Percentiles rank a stretch among this genome's conserved stretches.
phyloP scores from a whole-genome alignment of 1,284 basidiomycete genomes.

The Apiotrichum porosum region DNA sequence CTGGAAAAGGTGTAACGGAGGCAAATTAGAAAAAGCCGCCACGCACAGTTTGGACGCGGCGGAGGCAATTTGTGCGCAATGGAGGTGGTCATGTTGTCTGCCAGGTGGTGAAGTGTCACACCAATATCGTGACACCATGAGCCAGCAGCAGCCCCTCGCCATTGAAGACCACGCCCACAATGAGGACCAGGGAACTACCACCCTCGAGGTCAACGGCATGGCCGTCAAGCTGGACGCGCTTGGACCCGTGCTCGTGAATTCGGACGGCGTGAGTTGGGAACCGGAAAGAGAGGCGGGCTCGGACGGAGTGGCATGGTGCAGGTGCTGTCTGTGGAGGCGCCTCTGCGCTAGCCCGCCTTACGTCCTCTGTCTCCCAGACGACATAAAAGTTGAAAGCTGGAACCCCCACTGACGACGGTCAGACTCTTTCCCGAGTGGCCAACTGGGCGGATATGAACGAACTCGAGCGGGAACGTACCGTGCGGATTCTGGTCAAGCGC shows the following conservation, averaged over 20 bases:
- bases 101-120: no score
- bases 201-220: slow-evolving; percentile 39
- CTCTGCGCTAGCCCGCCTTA: no score
- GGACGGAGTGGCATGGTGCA: not conserved
- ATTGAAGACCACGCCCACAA: slow-evolving; percentile 7
- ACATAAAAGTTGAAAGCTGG: not conserved
- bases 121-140: no score
- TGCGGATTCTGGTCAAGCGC: slow-evolving; percentile 46
- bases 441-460: slow-evolving; percentile 46
- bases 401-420: slow-evolving; percentile 1
- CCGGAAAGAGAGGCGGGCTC: not conserved
- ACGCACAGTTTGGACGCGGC: no score
- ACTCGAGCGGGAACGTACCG: slow-evolving; percentile 45
- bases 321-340: no score
- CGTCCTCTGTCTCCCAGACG: no score
- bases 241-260: slow-evolving; percentile 48
- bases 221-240: slow-evolving; percentile 43
- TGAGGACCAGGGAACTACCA: slow-evolving; percentile 18
- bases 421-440: slow-evolving; percentile 47
- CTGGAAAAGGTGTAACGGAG: no score
- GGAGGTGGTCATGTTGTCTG: no score
- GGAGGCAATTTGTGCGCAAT: no score
- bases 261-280: slow-evolving; percentile 41
- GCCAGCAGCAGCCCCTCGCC: slow-evolving; percentile 6
- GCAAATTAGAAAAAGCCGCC: no score